phyloP scores from a whole-genome alignment of 495 filamentous ascomycete genomes.

The Tuber calosporum region DNA sequence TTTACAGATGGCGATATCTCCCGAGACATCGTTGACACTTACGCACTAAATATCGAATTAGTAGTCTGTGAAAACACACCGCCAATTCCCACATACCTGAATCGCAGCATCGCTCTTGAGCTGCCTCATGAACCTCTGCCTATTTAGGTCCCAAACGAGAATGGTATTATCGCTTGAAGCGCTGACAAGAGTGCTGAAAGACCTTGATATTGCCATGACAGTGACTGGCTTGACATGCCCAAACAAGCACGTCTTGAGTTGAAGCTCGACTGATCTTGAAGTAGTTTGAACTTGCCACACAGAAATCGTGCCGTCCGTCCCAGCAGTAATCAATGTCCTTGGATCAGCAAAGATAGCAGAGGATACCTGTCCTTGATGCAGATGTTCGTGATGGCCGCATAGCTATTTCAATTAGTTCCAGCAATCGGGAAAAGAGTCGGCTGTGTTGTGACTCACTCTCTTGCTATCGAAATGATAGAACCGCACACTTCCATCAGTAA shows the following conservation, averaged over 20 bases:
- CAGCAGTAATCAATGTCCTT: conserved; percentile 80
- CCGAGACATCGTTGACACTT: conserved; percentile 78
- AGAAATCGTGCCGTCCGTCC: conserved; percentile 81
- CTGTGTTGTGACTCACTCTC: conserved; percentile 46
- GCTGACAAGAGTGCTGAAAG: conserved; percentile 78
- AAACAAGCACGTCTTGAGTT: conserved; percentile 73
- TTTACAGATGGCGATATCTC: conserved; percentile 76
- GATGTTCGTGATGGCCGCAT: conserved; percentile 81
- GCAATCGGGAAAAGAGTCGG: background rate
- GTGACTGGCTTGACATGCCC: conserved; percentile 79
- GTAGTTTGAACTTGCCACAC: conserved; percentile 64
- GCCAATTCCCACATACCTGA: conserved; percentile 45
- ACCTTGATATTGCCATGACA: conserved; percentile 71
- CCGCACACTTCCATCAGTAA: conserved; percentile 81
- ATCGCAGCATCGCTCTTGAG: conserved; percentile 52
- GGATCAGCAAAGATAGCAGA: conserved; percentile 78
- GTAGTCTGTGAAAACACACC: background rate
- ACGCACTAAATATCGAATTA: conserved; percentile 51
- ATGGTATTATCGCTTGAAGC: conserved; percentile 72
- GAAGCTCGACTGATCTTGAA: conserved; percentile 63
- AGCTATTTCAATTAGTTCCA: conserved; percentile 39
- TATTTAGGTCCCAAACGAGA: conserved; percentile 89
- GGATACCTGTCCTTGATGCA: conserved; percentile 81
- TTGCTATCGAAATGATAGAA: conserved; percentile 76
- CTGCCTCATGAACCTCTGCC: conserved; percentile 72